phyloP scores from a whole-genome alignment of 306 rosid genomes.

The Inga oerstediana region DNA sequence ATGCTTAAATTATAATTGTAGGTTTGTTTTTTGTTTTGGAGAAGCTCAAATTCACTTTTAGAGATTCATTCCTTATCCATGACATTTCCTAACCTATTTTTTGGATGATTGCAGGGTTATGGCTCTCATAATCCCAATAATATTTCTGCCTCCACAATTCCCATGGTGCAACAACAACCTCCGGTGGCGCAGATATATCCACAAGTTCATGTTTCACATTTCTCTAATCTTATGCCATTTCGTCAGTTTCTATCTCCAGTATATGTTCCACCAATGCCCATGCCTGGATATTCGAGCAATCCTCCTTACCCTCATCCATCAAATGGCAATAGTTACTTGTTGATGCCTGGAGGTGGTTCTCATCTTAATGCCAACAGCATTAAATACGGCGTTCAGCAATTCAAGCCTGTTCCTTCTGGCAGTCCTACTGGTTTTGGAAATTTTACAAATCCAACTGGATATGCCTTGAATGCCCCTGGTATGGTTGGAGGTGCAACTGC shows the following conservation, averaged over 20 bases:
- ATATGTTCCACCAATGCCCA: constrained; percentile 92
- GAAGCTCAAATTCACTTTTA: not conserved
- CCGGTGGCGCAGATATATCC: constrained; percentile 94
- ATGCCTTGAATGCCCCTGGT: constrained; percentile 84
- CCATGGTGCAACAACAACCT: constrained; percentile 79
- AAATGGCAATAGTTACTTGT: constrained; percentile 80
- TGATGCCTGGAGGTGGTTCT: constrained; percentile 94
- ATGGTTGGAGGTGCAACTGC: constrained; percentile 83
- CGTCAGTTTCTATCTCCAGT: constrained; percentile 91
- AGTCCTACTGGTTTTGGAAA: constrained; percentile 88
- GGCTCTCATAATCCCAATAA: constrained; percentile 58
- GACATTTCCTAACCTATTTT: not conserved
- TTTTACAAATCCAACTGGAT: constrained; percentile 78
- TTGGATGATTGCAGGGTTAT: constrained; percentile 56
- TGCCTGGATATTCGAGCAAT: constrained; percentile 88
- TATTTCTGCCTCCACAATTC: constrained; percentile 65
- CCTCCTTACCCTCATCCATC: constrained; percentile 95
- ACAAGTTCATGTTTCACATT: constrained; percentile 92
- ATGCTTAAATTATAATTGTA: constrained; percentile 12
- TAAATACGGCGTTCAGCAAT: constrained; percentile 93
- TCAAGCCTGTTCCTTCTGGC: constrained; percentile 89
- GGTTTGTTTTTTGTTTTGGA: not conserved
- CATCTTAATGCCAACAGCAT: constrained; percentile 86
- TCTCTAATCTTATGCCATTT: constrained; percentile 85
- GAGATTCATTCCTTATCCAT: not conserved